Evolutionary conservation across 306 rosid genomes (phyloP).

Genomic region (Myrica gale): DNA sequence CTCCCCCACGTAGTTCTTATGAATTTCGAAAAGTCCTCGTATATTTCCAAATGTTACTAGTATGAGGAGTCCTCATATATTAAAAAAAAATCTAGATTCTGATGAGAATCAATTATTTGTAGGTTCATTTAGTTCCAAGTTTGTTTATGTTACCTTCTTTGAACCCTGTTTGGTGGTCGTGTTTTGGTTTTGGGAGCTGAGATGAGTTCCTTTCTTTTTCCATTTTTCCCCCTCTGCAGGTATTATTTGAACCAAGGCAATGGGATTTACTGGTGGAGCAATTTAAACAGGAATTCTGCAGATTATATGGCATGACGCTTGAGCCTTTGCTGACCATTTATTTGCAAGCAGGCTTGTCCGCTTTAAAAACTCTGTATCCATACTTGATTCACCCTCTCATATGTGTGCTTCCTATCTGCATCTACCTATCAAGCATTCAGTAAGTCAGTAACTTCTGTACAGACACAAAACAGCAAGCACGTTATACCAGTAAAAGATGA

Average conservation of each 20-base stretch:
- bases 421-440: not conserved
- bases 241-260: constrained; percentile 83
- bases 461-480: not conserved
- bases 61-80: not conserved
- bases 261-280: constrained; percentile 87
- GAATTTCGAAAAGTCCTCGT: too few relatives aligned
- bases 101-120: too few relatives aligned
- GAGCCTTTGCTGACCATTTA: constrained; percentile 90
- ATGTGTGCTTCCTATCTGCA: not conserved
- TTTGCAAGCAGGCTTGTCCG: constrained; percentile 95
- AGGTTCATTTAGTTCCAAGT: not conserved
- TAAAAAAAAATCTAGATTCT: too few relatives aligned
- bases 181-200: not conserved
- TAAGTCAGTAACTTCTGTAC: too few relatives aligned
- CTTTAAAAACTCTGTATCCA: constrained; percentile 97
- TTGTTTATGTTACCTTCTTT: not conserved
- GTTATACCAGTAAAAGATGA: not conserved
- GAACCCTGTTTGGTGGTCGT: not conserved
- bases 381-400: constrained; percentile 2
- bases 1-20: too few relatives aligned
- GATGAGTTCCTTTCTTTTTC: constrained; percentile 1
- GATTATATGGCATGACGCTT: constrained; percentile 90
- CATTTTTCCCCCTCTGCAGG: constrained; percentile 42
- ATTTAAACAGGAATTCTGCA: constrained; percentile 96
- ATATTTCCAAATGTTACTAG: not conserved